Evolutionary conservation across 768 basidiomycete species (phyloP).

Genomic region (Collybiopsis luxurians): DNA sequence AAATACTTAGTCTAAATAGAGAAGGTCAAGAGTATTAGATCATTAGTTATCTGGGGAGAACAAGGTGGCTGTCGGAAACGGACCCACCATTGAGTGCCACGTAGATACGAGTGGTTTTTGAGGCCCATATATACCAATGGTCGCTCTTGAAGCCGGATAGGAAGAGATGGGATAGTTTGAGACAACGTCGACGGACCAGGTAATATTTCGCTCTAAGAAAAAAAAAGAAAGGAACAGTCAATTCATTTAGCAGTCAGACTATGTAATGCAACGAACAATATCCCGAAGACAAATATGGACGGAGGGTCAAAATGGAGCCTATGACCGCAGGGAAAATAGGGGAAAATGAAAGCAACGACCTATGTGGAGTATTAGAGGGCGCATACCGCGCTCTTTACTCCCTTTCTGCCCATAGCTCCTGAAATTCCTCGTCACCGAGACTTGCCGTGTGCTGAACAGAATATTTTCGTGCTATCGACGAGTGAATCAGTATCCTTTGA

Average conservation of each 20-base stretch:
- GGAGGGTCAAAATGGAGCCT: background rate
- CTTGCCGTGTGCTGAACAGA: no score
- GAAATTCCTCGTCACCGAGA: no score
- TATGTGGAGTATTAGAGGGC: constrained; percentile 28
- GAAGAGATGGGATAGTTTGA: constrained; percentile 28
- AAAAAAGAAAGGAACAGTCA: background rate
- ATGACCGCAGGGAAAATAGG: no score
- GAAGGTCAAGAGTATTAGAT: background rate
- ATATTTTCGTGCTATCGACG: no score
- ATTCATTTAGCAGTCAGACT: no score
- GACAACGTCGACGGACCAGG: constrained; percentile 18
- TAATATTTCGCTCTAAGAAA: constrained; percentile 24
- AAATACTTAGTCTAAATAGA: constrained; percentile 23
- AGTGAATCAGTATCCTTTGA: no score
- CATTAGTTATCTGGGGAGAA: background rate
- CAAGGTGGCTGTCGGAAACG: background rate
- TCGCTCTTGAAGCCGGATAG: constrained; percentile 20
- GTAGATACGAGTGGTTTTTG: background rate
- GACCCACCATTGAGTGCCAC: background rate
- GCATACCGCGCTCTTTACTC: no score
- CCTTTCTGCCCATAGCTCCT: no score
- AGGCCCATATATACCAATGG: constrained; percentile 20
- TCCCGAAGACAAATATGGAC: constrained; percentile 14
- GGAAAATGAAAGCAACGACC: no score
- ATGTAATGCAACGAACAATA: constrained; percentile 19